Base-by-base conservation (phyloP, 169 alveolate species). In the Eimeria brunetti region DNA sequence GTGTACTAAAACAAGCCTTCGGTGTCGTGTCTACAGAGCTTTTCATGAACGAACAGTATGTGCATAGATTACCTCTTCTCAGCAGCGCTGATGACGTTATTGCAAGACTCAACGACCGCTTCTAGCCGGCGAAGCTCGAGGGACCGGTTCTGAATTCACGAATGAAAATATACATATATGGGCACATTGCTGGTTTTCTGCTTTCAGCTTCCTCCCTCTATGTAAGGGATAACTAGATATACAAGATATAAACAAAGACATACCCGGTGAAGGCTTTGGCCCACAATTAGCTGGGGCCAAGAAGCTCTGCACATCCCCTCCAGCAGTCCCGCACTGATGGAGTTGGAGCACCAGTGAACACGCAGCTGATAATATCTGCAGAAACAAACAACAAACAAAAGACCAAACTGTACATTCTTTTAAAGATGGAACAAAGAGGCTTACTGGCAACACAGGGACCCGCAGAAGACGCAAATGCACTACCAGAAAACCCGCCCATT, bases 51-150 rank as follows among this genome's bases (percentile, higher is more conserved):
- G 12, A 20, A 5, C 46, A 4, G 46, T 38, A 73, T 36, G 83
- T 73, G 83, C 51, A 4, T 2, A 16, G 56, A 38, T 73, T n/a
- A 78, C 88, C 88, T 78, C 27, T 41, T 20, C 46, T 51, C 71
- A n/a, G 91, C 78, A 53, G 91, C 91, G 56, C 91, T 84, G 22
- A 84, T 84, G 91, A 78, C 76, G 9, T 38, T 33, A 41, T 38
- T 56, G 91, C 91, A 84, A 18, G 91, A 56, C 78, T 53, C 78
- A 51, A 84, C 76, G 91, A 60, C 27, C 22, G 91, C 91, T 60
- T 84, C 91, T 36, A 84, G 27, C 24, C 91, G 91, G 58, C 75
- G 91, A 20, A 84, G 75, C 91, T 84, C 91, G 27, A 84, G 78
- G 33, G 49, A 36, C 91, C 91, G 71, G 78, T 84, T 84, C 91